A percentile compares a stretch with the other conserved stretches of the same genome.
phyloP scores from a whole-genome alignment of 352 stramenopile genomes.

The Pythium rhizo-oryzae region DNA sequence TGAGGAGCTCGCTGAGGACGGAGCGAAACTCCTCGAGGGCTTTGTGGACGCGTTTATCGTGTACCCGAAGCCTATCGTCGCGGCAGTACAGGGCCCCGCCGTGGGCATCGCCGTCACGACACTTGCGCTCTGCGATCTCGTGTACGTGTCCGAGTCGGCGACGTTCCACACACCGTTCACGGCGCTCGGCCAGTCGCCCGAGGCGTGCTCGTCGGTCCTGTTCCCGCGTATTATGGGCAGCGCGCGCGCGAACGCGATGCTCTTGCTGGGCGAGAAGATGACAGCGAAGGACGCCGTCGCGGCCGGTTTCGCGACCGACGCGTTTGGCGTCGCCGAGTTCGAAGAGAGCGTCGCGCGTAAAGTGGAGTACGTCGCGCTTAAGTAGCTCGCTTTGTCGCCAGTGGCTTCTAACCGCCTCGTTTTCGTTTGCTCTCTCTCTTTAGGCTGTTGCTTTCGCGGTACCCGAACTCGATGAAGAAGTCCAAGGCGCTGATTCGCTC shows the following conservation, averaged over 20 bases:
- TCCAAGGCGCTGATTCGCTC: constrained; percentile 69
- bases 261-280: constrained; percentile 88
- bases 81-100: constrained; percentile 89
- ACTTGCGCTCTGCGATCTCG: constrained; percentile 88
- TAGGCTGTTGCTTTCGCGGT: constrained; percentile 61
- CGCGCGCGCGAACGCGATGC: constrained; percentile 86
- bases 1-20: constrained; percentile 63
- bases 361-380: constrained; percentile 52
- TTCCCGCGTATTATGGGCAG: constrained; percentile 88
- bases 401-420: background rate
- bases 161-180: constrained; percentile 94
- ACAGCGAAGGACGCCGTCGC: constrained; percentile 56
- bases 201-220: constrained; percentile 89
- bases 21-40: constrained; percentile 52
- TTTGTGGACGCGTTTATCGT: constrained; percentile 80
- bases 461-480: constrained; percentile 63
- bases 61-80: constrained; percentile 91
- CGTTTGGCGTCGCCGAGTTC: constrained; percentile 67
- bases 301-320: constrained; percentile 50
- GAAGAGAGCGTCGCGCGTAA: constrained; percentile 54
- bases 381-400: background rate
- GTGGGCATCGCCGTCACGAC: constrained; percentile 91
- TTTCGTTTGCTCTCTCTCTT: background rate
- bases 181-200: constrained; percentile 85
- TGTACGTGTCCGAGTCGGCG: constrained; percentile 85